These are phyloP conservation scores for Boletales sp. DNA, from an alignment of 768 basidiomycete species.

Conservation along the genomic window DNA sequence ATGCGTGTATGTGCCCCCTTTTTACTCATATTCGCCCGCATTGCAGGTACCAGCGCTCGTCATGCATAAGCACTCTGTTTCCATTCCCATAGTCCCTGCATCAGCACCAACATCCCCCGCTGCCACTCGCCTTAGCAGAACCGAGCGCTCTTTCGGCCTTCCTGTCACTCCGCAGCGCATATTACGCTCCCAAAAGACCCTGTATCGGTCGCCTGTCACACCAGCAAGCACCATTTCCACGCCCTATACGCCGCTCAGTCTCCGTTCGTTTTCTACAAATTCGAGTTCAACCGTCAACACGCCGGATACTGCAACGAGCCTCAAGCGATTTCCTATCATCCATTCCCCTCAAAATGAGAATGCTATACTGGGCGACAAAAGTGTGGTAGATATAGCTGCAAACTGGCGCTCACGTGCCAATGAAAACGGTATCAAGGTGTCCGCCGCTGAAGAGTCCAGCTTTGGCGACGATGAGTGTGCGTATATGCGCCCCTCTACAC, in stretches of 20 bases:
- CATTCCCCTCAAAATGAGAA: conserved; percentile 43
- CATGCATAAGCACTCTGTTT: conserved; percentile 32
- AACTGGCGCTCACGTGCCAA: conserved; percentile 72
- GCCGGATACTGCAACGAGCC: conserved; percentile 40
- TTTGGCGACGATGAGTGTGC: conserved; percentile 49
- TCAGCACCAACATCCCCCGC: conserved; percentile 46
- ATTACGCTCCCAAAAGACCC: conserved; percentile 41
- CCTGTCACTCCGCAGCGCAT: conserved; percentile 69
- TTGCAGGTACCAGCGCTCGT: conserved; percentile 13
- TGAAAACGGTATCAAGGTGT: conserved; percentile 69
- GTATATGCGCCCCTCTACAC: conserved; percentile 21
- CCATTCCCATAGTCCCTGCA: conserved; percentile 31
- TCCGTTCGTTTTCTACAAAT: conserved; percentile 57
- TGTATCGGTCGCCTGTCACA: conserved; percentile 56
- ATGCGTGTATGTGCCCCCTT: not conserved
- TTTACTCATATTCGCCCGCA: conserved; percentile 8
- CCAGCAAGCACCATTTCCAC: conserved; percentile 50
- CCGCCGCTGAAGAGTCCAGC: conserved; percentile 36
- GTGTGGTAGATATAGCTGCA: conserved; percentile 57
- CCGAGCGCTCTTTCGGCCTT: conserved; percentile 28
- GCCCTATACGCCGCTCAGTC: conserved; percentile 68
- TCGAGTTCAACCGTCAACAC: conserved; percentile 55
- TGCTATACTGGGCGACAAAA: conserved; percentile 36
- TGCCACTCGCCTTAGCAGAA: conserved; percentile 32
- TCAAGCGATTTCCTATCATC: conserved; percentile 41